Percentiles rank a stretch among this genome's conserved stretches.
Conservation (phyloP, 148 eudicot species). For the Vaccinium vitisidaea region DNA sequence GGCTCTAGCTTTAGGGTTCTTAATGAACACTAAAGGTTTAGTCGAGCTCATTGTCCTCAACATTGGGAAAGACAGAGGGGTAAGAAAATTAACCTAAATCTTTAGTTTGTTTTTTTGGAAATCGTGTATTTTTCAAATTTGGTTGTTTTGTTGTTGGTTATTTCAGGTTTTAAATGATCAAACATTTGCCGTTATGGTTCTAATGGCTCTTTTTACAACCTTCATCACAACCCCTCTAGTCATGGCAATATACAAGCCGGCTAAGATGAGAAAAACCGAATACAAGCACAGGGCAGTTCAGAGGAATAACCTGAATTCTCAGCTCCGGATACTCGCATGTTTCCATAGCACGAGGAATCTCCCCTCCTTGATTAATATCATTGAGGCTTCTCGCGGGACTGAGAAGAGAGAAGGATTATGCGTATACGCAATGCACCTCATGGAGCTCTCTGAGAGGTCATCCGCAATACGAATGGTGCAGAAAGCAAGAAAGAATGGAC, state of each 20-base stretch:
- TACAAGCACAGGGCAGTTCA: slow-evolving; percentile 51
- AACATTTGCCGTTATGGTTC: slow-evolving; percentile 68
- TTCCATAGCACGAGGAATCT: slow-evolving; percentile 56
- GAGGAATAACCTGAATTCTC: slow-evolving; percentile 41
- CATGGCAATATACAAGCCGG: slow-evolving; percentile 61
- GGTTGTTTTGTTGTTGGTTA: not conserved
- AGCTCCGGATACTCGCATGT: slow-evolving; percentile 55
- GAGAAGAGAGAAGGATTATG: slow-evolving; percentile 47
- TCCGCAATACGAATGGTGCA: slow-evolving; percentile 76
- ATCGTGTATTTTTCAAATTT: not conserved
- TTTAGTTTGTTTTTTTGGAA: not conserved
- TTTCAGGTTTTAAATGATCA: slow-evolving; percentile 67
- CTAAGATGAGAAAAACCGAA: slow-evolving; percentile 28
- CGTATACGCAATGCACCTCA: slow-evolving; percentile 71
- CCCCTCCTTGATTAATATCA: slow-evolving; percentile 56
- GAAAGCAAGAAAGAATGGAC: slow-evolving; percentile 58
- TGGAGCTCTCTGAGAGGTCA: slow-evolving; percentile 74
- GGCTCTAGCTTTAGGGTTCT: slow-evolving; percentile 61
- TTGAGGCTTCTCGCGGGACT: slow-evolving; percentile 60
- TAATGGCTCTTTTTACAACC: slow-evolving; percentile 74
- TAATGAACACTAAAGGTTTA: slow-evolving; percentile 84
- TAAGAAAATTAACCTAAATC: slow-evolving; percentile 6
- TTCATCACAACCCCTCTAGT: slow-evolving; percentile 69
- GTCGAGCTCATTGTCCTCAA: slow-evolving; percentile 80
- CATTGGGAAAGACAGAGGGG: slow-evolving; percentile 79